These are phyloP conservation scores for Starmerella floris DNA, from an alignment of 805 yeast species.

Conservation along the genomic window DNA sequence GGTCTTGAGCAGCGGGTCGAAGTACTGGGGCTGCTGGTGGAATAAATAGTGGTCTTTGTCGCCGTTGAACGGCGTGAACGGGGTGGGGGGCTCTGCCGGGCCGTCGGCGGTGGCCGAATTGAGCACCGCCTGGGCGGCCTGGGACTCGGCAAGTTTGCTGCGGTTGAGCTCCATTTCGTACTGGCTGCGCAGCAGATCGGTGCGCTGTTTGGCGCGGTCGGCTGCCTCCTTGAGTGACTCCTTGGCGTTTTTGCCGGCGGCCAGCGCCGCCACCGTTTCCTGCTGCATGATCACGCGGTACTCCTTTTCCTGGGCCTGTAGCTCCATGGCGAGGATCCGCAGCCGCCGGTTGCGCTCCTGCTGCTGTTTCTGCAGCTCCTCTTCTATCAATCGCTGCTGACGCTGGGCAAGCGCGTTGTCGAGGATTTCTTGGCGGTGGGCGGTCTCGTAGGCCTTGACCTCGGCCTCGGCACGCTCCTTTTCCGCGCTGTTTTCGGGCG, in stretches of 20 bases:
- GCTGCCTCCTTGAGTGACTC: slow-evolving; percentile 41
- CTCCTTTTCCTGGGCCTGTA: slow-evolving; percentile 42
- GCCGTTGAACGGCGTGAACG: slow-evolving; percentile 91
- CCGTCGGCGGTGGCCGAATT: slow-evolving; percentile 10
- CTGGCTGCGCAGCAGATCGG: slow-evolving; percentile 50
- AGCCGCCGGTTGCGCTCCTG: slow-evolving; percentile 45
- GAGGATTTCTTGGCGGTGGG: slow-evolving; percentile 59
- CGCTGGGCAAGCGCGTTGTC: slow-evolving; percentile 63
- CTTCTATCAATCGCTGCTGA: slow-evolving; percentile 55
- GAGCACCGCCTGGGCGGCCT: slow-evolving; percentile 22
- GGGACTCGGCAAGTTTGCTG: slow-evolving; percentile 22
- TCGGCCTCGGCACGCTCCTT: slow-evolving; percentile 43
- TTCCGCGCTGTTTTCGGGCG: slow-evolving; percentile 53
- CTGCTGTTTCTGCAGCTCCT: slow-evolving; percentile 52
- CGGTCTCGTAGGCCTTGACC: slow-evolving; percentile 49
- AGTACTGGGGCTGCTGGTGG: slow-evolving; percentile 36
- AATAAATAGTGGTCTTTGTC: slow-evolving; percentile 52
- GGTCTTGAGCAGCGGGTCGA: slow-evolving; percentile 47
- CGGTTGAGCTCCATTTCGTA: slow-evolving; percentile 32
- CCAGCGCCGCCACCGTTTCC: slow-evolving; percentile 43
- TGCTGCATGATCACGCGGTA: slow-evolving; percentile 34
- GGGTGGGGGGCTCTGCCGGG: slow-evolving; percentile 30
- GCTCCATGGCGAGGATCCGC: slow-evolving; percentile 45
- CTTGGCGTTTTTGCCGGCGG: slow-evolving; percentile 34
- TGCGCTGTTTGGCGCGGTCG: slow-evolving; percentile 44